Conservation (phyloP, 2,329 filamentous ascomycete species). For the Proliferodiscus dingleyae region DNA sequence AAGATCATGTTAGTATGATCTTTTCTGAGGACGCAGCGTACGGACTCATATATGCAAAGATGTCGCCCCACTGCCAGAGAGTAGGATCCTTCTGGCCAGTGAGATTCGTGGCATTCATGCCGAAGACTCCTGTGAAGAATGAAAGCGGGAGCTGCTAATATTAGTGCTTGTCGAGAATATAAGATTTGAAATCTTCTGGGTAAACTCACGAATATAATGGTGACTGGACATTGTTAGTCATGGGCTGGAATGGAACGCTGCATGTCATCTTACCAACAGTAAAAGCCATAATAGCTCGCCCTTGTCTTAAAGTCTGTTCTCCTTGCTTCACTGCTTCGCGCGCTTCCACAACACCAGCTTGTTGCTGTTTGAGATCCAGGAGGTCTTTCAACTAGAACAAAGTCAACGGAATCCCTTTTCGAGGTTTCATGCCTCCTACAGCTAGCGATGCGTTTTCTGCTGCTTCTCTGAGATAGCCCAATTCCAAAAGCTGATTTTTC, state of each 20-base stretch:
- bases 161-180: not conserved
- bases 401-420: not conserved
- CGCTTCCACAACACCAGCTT: conserved; percentile 41
- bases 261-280: conserved; percentile 7
- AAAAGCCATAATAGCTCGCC: conserved; percentile 37
- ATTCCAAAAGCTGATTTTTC: conserved; percentile 1
- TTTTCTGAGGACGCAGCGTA: not conserved
- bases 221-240: conserved; percentile 4
- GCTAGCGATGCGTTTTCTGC: not conserved
- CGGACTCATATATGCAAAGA: conserved; percentile 13
- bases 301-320: conserved; percentile 38
- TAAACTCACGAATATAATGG: conserved; percentile 16
- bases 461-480: conserved; percentile 1
- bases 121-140: conserved; percentile 6
- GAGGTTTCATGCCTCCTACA: not conserved
- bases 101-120: conserved; percentile 8
- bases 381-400: conserved; percentile 29
- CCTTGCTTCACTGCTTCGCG: conserved; percentile 38
- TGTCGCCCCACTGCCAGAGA: conserved; percentile 7
- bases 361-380: conserved; percentile 41
- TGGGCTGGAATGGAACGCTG: not conserved
- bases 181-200: not conserved
- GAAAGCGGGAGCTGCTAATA: conserved; percentile 9
- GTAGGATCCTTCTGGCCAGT: not conserved
- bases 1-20: not conserved